Conservation (phyloP, 2,329 filamentous ascomycete genomes). For the Pyrenochaeta sp. region DNA sequence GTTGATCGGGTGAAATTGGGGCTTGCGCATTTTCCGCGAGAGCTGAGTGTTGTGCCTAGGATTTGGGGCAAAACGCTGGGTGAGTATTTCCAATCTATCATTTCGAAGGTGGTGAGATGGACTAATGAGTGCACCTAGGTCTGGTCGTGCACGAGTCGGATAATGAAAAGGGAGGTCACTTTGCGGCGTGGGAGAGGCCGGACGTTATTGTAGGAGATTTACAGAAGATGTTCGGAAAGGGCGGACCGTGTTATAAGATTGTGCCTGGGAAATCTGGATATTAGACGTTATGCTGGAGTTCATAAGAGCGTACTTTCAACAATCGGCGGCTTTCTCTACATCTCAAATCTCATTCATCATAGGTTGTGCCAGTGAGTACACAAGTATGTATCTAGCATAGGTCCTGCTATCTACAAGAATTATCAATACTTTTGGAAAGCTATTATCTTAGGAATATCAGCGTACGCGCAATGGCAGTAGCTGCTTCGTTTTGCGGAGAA, state of each 20-base stretch:
- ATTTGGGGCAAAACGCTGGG: constrained; percentile 68
- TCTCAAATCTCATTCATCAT: no score
- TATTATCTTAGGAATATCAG: no score
- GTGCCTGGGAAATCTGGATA: constrained; percentile 44
- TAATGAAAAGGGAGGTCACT: constrained; percentile 66
- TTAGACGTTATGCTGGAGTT: neutral
- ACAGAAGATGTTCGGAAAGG: constrained; percentile 65
- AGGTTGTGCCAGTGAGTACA: no score
- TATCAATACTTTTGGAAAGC: no score
- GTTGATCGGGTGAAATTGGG: constrained; percentile 61
- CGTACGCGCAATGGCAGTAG: no score
- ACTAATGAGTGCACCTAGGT: constrained; percentile 22
- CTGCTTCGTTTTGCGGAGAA: no score
- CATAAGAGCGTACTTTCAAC: no score
- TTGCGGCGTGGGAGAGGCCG: constrained; percentile 68
- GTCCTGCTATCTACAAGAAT: no score
- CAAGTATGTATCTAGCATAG: no score
- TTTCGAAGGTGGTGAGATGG: neutral
- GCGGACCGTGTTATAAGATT: constrained; percentile 45
- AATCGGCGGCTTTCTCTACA: no score
- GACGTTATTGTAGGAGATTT: constrained; percentile 63
- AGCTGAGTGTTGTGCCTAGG: constrained; percentile 63
- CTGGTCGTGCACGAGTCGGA: constrained; percentile 65
- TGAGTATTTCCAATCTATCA: constrained; percentile 5
- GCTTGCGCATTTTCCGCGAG: constrained; percentile 65